Evolutionary conservation across 768 basidiomycete genomes (phyloP).

Genomic region (Suillus subluteus): DNA sequence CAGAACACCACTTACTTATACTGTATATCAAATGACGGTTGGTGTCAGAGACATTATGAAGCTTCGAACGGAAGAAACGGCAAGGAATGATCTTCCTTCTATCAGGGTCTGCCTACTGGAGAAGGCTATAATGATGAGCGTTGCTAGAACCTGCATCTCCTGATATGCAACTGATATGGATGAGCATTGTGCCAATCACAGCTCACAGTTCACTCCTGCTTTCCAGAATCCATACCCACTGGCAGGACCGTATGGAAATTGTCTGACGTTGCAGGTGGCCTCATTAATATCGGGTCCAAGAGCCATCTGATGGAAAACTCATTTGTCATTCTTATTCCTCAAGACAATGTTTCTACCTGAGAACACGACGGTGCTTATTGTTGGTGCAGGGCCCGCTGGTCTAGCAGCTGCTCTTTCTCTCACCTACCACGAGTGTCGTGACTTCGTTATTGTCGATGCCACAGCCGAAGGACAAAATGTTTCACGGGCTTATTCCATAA

Average conservation of each 20-base stretch:
- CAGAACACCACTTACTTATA: too few species aligned
- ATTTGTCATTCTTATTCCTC: background rate
- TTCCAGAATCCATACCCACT: background rate
- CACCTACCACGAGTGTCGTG: constrained; percentile 31
- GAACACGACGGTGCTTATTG: constrained; percentile 47
- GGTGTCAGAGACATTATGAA: too few species aligned
- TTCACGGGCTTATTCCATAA: constrained; percentile 46
- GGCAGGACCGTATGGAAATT: background rate
- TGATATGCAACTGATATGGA: background rate
- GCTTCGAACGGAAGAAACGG: background rate
- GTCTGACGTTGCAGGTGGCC: background rate
- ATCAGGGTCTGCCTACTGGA: background rate
- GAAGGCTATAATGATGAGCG: background rate
- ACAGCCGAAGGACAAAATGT: constrained; percentile 29
- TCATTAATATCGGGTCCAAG: background rate
- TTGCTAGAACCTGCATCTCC: background rate
- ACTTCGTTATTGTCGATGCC: constrained; percentile 43
- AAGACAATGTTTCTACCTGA: constrained; percentile 35
- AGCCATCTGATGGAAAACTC: background rate
- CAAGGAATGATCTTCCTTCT: background rate
- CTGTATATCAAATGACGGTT: too few species aligned
- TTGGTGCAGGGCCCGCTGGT: constrained; percentile 55
- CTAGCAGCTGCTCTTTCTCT: constrained; percentile 51
- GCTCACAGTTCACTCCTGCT: background rate
- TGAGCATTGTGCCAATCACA: background rate